phyloP scores from a whole-genome alignment of 176 grass and related monocot species.

The Lolium multiflorum region DNA sequence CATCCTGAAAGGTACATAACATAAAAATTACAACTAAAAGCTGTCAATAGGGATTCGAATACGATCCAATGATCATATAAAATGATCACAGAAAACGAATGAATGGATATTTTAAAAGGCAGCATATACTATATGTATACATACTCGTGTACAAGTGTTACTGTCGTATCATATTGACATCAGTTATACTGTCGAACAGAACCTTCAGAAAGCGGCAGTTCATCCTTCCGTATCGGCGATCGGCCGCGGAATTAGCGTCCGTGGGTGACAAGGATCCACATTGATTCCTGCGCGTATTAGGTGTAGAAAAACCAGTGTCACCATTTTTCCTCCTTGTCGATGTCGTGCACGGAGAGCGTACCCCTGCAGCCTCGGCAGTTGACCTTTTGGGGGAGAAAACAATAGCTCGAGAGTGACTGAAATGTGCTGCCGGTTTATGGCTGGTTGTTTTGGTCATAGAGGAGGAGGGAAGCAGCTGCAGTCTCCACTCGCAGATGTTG shows the following conservation, averaged over 20 bases:
- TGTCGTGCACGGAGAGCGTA: background rate
- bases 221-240: background rate
- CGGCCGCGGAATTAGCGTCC: background rate
- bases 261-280: conserved; percentile 27
- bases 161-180: background rate
- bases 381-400: background rate
- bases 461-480: background rate
- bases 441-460: background rate
- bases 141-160: background rate
- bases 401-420: background rate
- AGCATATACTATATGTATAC: background rate
- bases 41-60: background rate
- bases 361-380: conserved; percentile 14
- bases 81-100: background rate
- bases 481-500: background rate
- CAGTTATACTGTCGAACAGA: background rate
- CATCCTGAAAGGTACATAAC: background rate
- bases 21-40: background rate
- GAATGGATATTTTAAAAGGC: background rate
- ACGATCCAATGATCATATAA: background rate
- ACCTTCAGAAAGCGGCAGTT: background rate
- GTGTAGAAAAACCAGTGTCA: background rate
- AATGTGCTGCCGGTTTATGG: background rate
- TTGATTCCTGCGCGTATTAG: conserved; percentile 4
- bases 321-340: background rate